Evolutionary conservation across 345 rosid species (phyloP).

Genomic region (Fremontodendron californicum): DNA sequence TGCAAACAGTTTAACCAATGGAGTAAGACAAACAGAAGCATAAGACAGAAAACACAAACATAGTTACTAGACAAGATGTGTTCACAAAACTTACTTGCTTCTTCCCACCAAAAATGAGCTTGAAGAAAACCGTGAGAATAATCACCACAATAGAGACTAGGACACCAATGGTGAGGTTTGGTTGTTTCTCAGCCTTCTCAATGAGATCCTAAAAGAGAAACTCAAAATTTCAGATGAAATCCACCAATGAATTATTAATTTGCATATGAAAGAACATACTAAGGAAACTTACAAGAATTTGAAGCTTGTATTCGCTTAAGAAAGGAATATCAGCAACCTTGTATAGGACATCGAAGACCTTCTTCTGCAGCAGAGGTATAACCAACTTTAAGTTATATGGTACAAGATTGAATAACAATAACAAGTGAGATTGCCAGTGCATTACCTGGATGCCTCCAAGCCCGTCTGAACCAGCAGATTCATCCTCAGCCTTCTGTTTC

Average conservation of each 20-base stretch:
- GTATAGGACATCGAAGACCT: slow-evolving; percentile 61
- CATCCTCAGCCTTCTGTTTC: slow-evolving; percentile 74
- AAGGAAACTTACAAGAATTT: slow-evolving; percentile 48
- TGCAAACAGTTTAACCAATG: slow-evolving; percentile 10
- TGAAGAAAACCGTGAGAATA: slow-evolving; percentile 37
- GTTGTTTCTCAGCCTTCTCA: slow-evolving; percentile 72
- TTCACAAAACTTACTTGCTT: slow-evolving; percentile 36
- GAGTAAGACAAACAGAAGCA: background rate
- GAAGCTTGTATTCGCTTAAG: slow-evolving; percentile 51
- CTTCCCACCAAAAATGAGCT: slow-evolving; percentile 64
- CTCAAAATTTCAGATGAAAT: background rate
- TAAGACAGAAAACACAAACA: background rate
- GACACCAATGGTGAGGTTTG: slow-evolving; percentile 57
- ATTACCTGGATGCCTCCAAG: slow-evolving; percentile 44
- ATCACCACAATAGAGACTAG: slow-evolving; percentile 50
- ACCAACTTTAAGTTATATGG: background rate
- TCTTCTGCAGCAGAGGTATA: slow-evolving; percentile 38
- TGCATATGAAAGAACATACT: background rate
- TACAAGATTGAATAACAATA: background rate
- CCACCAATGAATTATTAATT: background rate
- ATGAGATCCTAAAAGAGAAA: slow-evolving; percentile 46
- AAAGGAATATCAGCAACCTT: slow-evolving; percentile 65
- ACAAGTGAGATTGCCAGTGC: background rate
- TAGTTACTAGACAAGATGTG: background rate
- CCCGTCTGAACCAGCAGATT: slow-evolving; percentile 45